A percentile compares a stretch with the other conserved stretches of the same genome.
Evolutionary conservation across 1,284 basidiomycete species (phyloP).

Genomic region (Cryptococcus depauperatus): DNA sequence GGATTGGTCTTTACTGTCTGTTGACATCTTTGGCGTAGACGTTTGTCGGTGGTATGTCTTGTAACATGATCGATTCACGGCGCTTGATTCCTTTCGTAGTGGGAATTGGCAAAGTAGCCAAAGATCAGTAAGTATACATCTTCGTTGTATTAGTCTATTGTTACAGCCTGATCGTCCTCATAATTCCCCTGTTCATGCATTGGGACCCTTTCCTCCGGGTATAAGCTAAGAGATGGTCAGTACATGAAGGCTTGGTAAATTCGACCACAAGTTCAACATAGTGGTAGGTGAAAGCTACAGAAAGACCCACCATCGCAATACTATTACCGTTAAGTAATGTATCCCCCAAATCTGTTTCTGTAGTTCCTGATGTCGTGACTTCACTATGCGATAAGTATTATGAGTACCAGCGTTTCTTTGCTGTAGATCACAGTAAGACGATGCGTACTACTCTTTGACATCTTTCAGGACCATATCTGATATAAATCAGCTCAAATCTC

Average conservation of each 20-base stretch:
- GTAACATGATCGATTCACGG: too few relatives aligned
- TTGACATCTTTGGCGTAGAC: too few relatives aligned
- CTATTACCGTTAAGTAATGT: constrained; percentile 96
- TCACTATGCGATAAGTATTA: constrained; percentile 53
- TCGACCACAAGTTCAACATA: neutral
- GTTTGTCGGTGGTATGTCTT: too few relatives aligned
- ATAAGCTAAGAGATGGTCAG: constrained; percentile 2
- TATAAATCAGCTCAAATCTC: constrained; percentile 3
- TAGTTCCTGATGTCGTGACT: constrained; percentile 69
- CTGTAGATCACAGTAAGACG: constrained; percentile 7
- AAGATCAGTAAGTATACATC: too few relatives aligned
- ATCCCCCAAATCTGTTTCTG: constrained; percentile 75
- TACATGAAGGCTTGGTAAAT: neutral
- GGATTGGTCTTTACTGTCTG: too few relatives aligned
- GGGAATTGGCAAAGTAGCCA: too few relatives aligned
- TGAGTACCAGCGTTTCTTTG: neutral
- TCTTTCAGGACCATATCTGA: constrained; percentile 97
- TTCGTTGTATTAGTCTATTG: too few relatives aligned
- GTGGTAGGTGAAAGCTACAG: neutral
- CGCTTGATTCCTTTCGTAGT: too few relatives aligned
- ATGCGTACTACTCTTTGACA: constrained; percentile 83
- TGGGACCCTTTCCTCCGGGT: constrained; percentile 1
- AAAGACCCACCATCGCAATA: constrained; percentile 77
- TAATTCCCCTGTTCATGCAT: too few relatives aligned
- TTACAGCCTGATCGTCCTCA: too few relatives aligned